Conservation (phyloP, 495 filamentous ascomycete genomes). For the Astrothelium macrocarpum region DNA sequence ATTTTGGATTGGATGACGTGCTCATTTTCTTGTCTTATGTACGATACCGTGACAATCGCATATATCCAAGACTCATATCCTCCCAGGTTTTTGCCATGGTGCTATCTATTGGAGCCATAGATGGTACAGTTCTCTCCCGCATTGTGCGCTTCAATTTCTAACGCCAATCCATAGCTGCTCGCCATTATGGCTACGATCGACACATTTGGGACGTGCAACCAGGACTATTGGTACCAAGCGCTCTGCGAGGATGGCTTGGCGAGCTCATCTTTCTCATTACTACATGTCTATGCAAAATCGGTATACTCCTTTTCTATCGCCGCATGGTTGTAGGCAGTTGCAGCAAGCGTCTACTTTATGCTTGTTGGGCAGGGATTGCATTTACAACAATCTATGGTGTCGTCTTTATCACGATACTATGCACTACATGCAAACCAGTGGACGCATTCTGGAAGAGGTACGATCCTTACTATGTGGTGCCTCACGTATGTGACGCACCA, state of each 20-base stretch:
- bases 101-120: not conserved
- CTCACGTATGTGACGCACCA: conserved; percentile 20
- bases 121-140: not conserved
- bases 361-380: conserved; percentile 18
- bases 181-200: conserved; percentile 20
- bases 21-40: conserved; percentile 14
- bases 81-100: conserved; percentile 7
- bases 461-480: conserved; percentile 1
- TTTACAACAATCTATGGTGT: conserved; percentile 19
- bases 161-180: conserved; percentile 6
- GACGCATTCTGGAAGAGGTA: conserved; percentile 25
- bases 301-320: conserved; percentile 25
- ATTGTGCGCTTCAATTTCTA: not conserved
- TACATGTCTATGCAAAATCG: conserved; percentile 24
- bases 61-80: not conserved
- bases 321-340: conserved; percentile 19
- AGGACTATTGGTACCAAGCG: conserved; percentile 10
- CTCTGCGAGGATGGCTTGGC: conserved; percentile 20
- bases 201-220: conserved; percentile 26
- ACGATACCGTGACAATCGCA: not conserved
- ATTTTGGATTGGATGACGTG: conserved; percentile 16
- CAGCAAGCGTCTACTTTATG: conserved; percentile 10
- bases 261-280: conserved; percentile 23
- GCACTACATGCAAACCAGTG: conserved; percentile 23
- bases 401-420: conserved; percentile 17